phyloP scores from a whole-genome alignment of 228 moss, liverwort and hornwort genomes.

The Sphagnum fallax region DNA sequence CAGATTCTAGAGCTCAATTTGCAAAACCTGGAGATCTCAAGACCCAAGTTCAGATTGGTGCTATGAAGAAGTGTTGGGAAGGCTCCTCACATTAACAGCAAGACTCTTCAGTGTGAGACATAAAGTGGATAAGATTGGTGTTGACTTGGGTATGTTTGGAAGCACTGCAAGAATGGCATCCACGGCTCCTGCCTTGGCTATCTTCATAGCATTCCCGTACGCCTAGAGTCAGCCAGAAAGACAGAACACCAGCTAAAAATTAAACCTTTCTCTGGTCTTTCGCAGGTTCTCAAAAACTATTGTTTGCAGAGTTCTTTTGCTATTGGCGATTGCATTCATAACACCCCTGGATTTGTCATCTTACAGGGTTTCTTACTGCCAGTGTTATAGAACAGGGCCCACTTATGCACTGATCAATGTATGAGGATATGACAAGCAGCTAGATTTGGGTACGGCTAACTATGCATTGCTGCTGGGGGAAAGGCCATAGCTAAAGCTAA shows the following conservation, averaged over 20 bases:
- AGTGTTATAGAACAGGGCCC: no score
- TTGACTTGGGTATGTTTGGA: conserved; percentile 48
- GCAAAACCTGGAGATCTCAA: no score
- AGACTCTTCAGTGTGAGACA: conserved; percentile 77
- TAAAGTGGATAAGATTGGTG: conserved; percentile 57
- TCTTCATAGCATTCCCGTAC: conserved; percentile 83
- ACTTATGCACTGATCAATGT: no score
- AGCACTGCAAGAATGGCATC: conserved; percentile 67
- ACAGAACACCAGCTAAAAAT: neutral
- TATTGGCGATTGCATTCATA: neutral
- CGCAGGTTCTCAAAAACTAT: neutral
- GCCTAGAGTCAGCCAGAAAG: conserved; percentile 27
- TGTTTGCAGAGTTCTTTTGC: neutral
- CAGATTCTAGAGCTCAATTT: no score
- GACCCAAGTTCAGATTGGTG: no score
- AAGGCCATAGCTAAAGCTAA: no score
- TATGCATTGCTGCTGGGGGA: no score
- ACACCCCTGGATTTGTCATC: no score
- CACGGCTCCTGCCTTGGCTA: conserved; percentile 83
- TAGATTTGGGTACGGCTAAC: no score
- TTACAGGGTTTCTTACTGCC: no score
- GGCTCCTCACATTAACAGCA: conserved; percentile 72
- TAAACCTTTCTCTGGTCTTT: neutral
- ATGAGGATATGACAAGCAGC: no score
- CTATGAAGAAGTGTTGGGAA: no score